A percentile compares a stretch with the other conserved stretches of the same genome.
These are phyloP conservation scores for Puccinellia tenuiflora DNA, from an alignment of 176 grass and related monocot genomes.

Conservation along the genomic window DNA sequence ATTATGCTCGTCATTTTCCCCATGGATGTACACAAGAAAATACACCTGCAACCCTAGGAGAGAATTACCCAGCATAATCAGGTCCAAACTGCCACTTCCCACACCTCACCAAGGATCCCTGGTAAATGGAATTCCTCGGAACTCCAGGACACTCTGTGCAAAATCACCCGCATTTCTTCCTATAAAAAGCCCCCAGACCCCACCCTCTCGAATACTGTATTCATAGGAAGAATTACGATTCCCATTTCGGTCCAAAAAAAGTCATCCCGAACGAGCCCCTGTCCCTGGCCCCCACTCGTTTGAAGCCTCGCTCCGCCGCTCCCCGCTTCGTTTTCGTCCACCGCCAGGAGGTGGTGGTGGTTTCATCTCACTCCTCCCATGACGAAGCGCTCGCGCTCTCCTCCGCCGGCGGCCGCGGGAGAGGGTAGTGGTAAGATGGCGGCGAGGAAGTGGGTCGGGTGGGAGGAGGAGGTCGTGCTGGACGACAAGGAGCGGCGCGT, in stretches of 20 bases:
- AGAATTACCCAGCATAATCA: background rate
- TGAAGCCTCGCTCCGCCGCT: background rate
- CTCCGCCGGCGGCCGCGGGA: background rate
- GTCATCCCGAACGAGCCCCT: background rate
- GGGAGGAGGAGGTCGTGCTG: constrained; percentile 41
- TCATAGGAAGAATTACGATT: background rate
- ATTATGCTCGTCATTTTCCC: background rate
- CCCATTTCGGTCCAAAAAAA: background rate
- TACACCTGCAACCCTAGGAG: background rate
- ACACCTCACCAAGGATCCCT: background rate
- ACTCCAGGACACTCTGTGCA: background rate
- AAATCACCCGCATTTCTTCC: background rate
- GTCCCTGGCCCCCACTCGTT: background rate
- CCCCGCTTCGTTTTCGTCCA: background rate
- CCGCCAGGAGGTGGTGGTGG: background rate
- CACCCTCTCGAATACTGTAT: background rate
- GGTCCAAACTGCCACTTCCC: background rate
- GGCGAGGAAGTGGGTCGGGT: background rate
- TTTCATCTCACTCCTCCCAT: no score
- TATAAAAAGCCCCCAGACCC: background rate
- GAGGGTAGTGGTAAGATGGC: background rate
- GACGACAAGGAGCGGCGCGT: constrained; percentile 5
- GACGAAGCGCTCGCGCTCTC: background rate
- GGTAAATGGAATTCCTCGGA: background rate
- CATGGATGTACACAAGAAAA: background rate